A percentile compares a stretch with the other conserved stretches of the same genome.
phyloP scores from a whole-genome alignment of 768 basidiomycete species.

The Hypholoma sublateritium region DNA sequence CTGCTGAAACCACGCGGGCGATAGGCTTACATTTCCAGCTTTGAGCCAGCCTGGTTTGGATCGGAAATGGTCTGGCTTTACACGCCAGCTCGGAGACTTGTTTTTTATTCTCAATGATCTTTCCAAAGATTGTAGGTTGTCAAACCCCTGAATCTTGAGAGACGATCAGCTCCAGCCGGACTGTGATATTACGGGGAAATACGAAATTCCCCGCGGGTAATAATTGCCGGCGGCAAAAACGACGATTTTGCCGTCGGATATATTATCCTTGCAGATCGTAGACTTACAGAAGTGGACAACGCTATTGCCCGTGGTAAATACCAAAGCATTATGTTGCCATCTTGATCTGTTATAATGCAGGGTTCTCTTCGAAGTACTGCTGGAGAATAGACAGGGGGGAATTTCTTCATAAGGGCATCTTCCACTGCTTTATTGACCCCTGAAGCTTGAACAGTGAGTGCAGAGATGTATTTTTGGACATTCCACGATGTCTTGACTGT shows the following conservation, averaged over 20 bases:
- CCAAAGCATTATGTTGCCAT: not conserved
- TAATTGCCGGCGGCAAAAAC: no score
- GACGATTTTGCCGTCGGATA: not conserved
- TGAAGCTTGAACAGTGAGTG: not conserved
- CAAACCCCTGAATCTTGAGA: not conserved
- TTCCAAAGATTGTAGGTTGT: not conserved
- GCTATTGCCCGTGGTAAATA: not conserved
- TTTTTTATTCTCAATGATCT: not conserved
- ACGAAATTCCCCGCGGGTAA: no score
- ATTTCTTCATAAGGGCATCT: not conserved
- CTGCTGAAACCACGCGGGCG: slow-evolving; percentile 14
- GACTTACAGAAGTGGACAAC: not conserved
- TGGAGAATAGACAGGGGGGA: not conserved
- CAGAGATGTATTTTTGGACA: not conserved
- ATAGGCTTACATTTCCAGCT: slow-evolving; percentile 3
- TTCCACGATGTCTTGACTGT: not conserved
- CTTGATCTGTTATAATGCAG: not conserved
- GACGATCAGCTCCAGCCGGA: not conserved
- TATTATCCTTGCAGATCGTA: not conserved
- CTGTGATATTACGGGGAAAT: no score
- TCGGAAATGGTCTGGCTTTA: not conserved
- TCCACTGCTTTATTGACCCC: not conserved
- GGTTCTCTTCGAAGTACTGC: not conserved
- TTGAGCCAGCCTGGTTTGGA: not conserved
- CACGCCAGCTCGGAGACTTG: not conserved